phyloP scores from a whole-genome alignment of 768 basidiomycete species.

The Panaeolus cyanescens region DNA sequence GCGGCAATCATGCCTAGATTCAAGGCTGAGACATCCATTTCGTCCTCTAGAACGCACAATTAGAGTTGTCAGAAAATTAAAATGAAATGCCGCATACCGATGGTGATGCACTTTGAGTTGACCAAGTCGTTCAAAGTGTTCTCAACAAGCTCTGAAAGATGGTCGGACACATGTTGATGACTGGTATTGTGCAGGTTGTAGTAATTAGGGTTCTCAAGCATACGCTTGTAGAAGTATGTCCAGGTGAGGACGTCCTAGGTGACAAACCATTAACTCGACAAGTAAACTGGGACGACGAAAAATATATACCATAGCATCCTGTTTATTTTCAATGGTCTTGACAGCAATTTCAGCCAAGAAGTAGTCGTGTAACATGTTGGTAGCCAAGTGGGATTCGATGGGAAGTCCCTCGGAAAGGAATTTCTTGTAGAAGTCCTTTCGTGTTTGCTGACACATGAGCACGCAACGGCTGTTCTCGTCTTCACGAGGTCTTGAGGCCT shows the following conservation, averaged over 20 bases:
- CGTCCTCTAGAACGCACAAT: constrained; percentile 61
- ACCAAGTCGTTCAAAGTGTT: constrained; percentile 89
- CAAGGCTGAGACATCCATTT: constrained; percentile 89
- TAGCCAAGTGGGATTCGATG: constrained; percentile 93
- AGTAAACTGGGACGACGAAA: neutral
- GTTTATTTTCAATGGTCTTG: constrained; percentile 99
- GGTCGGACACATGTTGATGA: constrained; percentile 94
- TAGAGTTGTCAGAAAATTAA: neutral
- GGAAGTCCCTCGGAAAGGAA: constrained; percentile 97
- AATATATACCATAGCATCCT: constrained; percentile 83
- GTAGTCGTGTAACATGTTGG: constrained; percentile 91
- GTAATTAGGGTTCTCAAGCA: constrained; percentile 97
- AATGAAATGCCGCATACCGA: constrained; percentile 53
- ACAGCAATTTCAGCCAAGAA: constrained; percentile 98
- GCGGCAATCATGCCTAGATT: constrained; percentile 99
- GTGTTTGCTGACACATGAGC: constrained; percentile 95
- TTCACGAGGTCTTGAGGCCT: constrained; percentile 88
- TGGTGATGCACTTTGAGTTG: constrained; percentile 92
- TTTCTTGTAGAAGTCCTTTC: constrained; percentile 99
- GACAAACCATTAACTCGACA: constrained; percentile 5
- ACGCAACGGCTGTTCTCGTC: constrained; percentile 93
- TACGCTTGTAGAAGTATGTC: constrained; percentile 97
- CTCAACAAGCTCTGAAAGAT: constrained; percentile 95
- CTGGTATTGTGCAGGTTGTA: constrained; percentile 94
- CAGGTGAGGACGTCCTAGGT: constrained; percentile 91